Percentiles rank a stretch among this genome's conserved stretches.
phyloP scores from a whole-genome alignment of 768 basidiomycete species.

The Amanita brunnescens region DNA sequence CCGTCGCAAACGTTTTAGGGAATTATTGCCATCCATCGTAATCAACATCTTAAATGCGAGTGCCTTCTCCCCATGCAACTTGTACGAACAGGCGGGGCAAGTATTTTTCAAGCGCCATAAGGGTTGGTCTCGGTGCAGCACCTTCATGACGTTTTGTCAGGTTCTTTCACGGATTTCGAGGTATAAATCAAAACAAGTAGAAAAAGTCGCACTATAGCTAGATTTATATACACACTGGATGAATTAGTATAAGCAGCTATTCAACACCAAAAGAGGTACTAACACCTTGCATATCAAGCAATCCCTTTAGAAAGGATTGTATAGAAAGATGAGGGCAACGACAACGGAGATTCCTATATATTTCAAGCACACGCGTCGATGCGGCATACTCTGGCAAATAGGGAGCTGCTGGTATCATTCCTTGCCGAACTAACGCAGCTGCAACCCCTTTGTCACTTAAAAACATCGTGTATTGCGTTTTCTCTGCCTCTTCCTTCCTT shows the following conservation, averaged over 20 bases:
- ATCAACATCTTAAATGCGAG: conserved; percentile 14
- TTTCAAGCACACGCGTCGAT: conserved; percentile 14
- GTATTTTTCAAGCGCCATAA: conserved; percentile 19
- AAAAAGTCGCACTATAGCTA: not conserved
- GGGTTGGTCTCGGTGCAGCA: conserved; percentile 15
- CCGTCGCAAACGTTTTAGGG: conserved; percentile 9
- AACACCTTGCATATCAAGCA: conserved; percentile 21
- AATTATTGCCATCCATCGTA: conserved; percentile 23
- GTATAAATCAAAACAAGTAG: conserved; percentile 19
- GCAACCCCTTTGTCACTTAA: conserved; percentile 4
- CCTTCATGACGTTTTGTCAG: conserved; percentile 9
- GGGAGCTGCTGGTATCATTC: conserved; percentile 19
- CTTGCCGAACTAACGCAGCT: conserved; percentile 14
- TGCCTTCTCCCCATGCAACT: conserved; percentile 15
- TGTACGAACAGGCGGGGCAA: conserved; percentile 22
- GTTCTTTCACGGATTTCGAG: conserved; percentile 10
- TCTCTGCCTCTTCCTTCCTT: not conserved
- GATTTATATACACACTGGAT: not conserved
- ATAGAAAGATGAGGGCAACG: conserved; percentile 20
- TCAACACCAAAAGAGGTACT: not conserved
- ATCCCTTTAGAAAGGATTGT: conserved; percentile 19
- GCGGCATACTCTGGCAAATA: conserved; percentile 13
- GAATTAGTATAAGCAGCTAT: conserved; percentile 14
- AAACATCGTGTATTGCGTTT: not conserved
- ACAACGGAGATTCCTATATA: conserved; percentile 13